A percentile compares a stretch with the other conserved stretches of the same genome.
These are phyloP conservation scores for Talaromyces wortmannii DNA, from an alignment of 495 filamentous ascomycete species.

Conservation along the genomic window DNA sequence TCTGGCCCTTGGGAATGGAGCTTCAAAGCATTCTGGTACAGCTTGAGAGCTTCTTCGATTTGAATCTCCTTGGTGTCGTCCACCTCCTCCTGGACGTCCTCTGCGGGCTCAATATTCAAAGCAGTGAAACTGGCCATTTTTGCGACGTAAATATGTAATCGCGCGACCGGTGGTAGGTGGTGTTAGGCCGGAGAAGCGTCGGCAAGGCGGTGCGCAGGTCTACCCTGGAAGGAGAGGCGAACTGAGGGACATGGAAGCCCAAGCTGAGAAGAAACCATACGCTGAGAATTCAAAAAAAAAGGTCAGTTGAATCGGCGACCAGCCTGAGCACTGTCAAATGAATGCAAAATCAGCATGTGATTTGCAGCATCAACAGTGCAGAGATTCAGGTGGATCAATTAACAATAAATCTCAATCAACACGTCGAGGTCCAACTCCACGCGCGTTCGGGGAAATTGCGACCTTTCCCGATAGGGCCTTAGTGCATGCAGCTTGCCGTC, in stretches of 20 bases:
- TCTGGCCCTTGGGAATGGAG: constrained; percentile 80
- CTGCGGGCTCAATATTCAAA: constrained; percentile 88
- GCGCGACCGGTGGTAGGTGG: no score
- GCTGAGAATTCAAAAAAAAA: no score
- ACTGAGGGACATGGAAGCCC: neutral
- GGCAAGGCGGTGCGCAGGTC: neutral
- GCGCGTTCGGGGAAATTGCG: constrained; percentile 5
- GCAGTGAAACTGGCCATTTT: constrained; percentile 60
- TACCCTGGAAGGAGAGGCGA: no score
- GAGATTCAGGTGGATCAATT: no score
- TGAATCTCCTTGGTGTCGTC: constrained; percentile 94
- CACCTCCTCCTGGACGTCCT: constrained; percentile 81
- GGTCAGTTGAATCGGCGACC: no score
- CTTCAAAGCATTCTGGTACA: constrained; percentile 88
- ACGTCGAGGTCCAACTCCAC: neutral
- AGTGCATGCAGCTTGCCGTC: no score
- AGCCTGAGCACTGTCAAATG: no score
- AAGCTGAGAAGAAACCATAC: no score
- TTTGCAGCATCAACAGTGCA: no score
- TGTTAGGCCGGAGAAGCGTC: constrained; percentile 3
- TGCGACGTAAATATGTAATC: neutral
- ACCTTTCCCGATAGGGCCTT: neutral
- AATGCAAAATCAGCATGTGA: no score
- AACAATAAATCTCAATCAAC: no score
- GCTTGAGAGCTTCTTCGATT: constrained; percentile 94